These are phyloP conservation scores for Talaromyces verruculosus DNA, from an alignment of 2,329 filamentous ascomycete species.

Conservation along the genomic window DNA sequence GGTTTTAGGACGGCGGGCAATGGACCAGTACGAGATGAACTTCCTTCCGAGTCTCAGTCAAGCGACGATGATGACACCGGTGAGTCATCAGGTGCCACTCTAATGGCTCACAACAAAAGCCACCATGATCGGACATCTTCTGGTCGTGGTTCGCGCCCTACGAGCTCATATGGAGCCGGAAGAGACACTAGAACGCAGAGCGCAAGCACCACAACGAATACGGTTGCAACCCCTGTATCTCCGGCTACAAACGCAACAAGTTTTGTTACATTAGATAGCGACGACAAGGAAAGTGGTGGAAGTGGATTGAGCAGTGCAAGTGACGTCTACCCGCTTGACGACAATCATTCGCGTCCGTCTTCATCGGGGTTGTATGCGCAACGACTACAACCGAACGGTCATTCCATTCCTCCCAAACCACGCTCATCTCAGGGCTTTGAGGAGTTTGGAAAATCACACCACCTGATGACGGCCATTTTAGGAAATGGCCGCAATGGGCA, in stretches of 20 bases:
- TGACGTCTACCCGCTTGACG: conserved; percentile 29
- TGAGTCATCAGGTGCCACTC: conserved; percentile 17
- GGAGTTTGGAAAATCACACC: conserved; percentile 28
- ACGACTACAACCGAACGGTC: conserved; percentile 27
- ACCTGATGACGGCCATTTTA: conserved; percentile 24
- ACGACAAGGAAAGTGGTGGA: conserved; percentile 36
- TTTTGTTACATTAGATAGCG: conserved; percentile 44
- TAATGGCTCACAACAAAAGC: background rate
- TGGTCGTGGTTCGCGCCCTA: conserved; percentile 35
- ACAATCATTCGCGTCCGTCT: conserved; percentile 29
- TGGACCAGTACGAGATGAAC: background rate
- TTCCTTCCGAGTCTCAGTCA: conserved; percentile 9
- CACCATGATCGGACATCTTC: conserved; percentile 29
- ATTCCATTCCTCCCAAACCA: conserved; percentile 21
- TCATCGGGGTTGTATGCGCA: conserved; percentile 33
- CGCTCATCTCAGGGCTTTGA: conserved; percentile 28
- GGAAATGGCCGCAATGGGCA: conserved; percentile 31
- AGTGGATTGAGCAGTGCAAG: conserved; percentile 33
- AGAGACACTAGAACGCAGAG: conserved; percentile 42
- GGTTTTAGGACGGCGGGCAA: conserved; percentile 15
- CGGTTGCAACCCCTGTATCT: conserved; percentile 42
- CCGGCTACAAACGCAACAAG: conserved; percentile 48
- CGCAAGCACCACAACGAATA: conserved; percentile 45
- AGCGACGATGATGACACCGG: conserved; percentile 5
- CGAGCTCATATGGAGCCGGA: conserved; percentile 39